Conservation (phyloP, 305 asterid species). For the Fraxinus sp. region DNA sequence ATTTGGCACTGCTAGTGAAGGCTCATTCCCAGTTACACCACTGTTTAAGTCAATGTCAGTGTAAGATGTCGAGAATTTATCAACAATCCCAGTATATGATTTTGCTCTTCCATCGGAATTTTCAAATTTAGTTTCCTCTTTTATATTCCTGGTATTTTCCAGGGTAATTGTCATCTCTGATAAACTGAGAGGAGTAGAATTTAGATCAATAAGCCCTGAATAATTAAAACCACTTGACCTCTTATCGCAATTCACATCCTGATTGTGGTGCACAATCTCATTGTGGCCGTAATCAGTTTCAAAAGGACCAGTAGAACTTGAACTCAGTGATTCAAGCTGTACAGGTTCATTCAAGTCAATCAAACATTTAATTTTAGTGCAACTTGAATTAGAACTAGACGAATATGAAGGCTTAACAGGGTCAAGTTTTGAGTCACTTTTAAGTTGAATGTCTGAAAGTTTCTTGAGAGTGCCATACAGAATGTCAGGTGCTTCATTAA, state of each 20-base stretch:
- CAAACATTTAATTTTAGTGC: constrained; percentile 30
- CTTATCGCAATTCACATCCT: constrained; percentile 21
- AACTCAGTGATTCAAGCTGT: constrained; percentile 35
- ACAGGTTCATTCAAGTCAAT: constrained; percentile 78
- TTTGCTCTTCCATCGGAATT: background rate
- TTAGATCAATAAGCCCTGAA: constrained; percentile 39
- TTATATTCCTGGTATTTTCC: constrained; percentile 22
- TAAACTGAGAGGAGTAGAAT: constrained; percentile 37
- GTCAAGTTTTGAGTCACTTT: constrained; percentile 31
- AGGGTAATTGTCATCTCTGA: constrained; percentile 25
- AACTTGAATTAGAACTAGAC: constrained; percentile 29
- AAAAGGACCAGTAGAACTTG: constrained; percentile 30
- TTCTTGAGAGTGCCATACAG: constrained; percentile 9
- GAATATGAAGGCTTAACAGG: constrained; percentile 29
- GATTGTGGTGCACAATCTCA: constrained; percentile 30
- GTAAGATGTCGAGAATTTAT: constrained; percentile 20
- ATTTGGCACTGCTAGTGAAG: constrained; percentile 21
- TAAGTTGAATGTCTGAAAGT: background rate
- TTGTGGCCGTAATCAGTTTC: constrained; percentile 23
- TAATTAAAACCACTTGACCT: constrained; percentile 28
- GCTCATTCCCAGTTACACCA: constrained; percentile 20
- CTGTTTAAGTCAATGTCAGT: constrained; percentile 35
- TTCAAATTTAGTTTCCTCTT: constrained; percentile 14
- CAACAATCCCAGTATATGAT: background rate
- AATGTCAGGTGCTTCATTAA: constrained; percentile 29